These are phyloP conservation scores for Yamadazyma endophytica DNA, from an alignment of 805 yeast genomes.

Conservation along the genomic window DNA sequence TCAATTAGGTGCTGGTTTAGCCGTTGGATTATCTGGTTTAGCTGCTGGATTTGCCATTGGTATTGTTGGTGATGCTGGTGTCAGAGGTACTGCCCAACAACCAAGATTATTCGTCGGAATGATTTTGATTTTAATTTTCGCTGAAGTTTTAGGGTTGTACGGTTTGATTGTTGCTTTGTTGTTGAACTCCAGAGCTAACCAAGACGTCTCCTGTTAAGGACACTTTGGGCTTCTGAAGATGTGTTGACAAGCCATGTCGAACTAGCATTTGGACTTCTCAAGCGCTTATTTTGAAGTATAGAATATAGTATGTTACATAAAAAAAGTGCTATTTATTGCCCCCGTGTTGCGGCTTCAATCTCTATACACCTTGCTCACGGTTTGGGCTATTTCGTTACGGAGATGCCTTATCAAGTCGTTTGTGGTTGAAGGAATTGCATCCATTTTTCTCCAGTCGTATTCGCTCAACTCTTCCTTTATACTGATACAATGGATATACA, in stretches of 20 bases:
- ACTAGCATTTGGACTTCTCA: too few species aligned
- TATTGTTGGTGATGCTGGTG: conserved; percentile 91
- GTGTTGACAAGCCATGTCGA: background rate
- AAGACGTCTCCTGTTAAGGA: conserved; percentile 75
- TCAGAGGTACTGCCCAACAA: conserved; percentile 82
- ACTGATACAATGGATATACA: conserved; percentile 23
- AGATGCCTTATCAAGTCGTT: conserved; percentile 21
- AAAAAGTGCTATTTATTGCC: too few species aligned
- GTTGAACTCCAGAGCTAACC: conserved; percentile 96
- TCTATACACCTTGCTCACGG: conserved; percentile 33
- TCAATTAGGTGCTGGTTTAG: conserved; percentile 94
- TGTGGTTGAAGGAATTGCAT: conserved; percentile 22
- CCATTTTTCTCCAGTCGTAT: conserved; percentile 34
- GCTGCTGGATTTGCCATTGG: conserved; percentile 97
- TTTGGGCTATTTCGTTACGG: conserved; percentile 28
- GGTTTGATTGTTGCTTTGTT: conserved; percentile 97
- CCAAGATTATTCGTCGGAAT: conserved; percentile 87
- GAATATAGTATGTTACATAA: too few species aligned
- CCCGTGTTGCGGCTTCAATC: too few species aligned
- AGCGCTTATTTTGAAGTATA: too few species aligned
- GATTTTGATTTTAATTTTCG: conserved; percentile 82
- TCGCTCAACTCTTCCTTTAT: conserved; percentile 12
- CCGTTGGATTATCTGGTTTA: conserved; percentile 94
- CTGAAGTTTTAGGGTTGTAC: conserved; percentile 85
- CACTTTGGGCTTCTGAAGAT: background rate